These are phyloP conservation scores for Leucoagaricus sp. DNA, from an alignment of 1,284 basidiomycete species.

Conservation along the genomic window DNA sequence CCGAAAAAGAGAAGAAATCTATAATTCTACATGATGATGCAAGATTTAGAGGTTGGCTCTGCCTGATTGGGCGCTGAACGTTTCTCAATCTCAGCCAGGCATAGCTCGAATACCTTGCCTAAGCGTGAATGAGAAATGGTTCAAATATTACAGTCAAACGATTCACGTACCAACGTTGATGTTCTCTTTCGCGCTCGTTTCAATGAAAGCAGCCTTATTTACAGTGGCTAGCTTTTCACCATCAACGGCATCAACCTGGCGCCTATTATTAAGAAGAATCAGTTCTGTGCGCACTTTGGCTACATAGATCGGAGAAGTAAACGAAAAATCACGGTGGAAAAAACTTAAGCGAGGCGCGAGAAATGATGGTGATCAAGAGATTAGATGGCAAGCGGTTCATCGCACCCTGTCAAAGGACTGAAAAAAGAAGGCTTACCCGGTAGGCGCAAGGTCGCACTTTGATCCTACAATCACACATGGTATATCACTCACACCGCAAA, in stretches of 20 bases:
- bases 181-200: conserved; percentile 89
- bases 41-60: conserved; percentile 61
- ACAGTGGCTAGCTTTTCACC: conserved; percentile 76
- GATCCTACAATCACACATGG: conserved; percentile 97
- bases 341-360: too few species aligned
- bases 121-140: background rate
- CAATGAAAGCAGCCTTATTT: conserved; percentile 80
- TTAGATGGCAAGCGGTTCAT: background rate
- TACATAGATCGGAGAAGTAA: too few species aligned
- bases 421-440: conserved; percentile 47
- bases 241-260: conserved; percentile 78
- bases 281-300: too few species aligned
- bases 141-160: background rate
- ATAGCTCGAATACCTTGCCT: conserved; percentile 90
- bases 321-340: too few species aligned
- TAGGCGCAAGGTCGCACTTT: conserved; percentile 81
- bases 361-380: background rate
- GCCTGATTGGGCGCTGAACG: conserved; percentile 55
- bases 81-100: conserved; percentile 86
- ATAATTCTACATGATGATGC: conserved; percentile 64
- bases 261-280: conserved; percentile 35
- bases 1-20: background rate
- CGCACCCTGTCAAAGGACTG: conserved; percentile 4
- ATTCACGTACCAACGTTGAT: conserved; percentile 81
- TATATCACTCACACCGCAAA: conserved; percentile 86